Percentiles rank a stretch among this genome's conserved stretches.
These are phyloP conservation scores for Cyamopsis tetragonoloba DNA, from an alignment of 306 rosid genomes.

Conservation along the genomic window DNA sequence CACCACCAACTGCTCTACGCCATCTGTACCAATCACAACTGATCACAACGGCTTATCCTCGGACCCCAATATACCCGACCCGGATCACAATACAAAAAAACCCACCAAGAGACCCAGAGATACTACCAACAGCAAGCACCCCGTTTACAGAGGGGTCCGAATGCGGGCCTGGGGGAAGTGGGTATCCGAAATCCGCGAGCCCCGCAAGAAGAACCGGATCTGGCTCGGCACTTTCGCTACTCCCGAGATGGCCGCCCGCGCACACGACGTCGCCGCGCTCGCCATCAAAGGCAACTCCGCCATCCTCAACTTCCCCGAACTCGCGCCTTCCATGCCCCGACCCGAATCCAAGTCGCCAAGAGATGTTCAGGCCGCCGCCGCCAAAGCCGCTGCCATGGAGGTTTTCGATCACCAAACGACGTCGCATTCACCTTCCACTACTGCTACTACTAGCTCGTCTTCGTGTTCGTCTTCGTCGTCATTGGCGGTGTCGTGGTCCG, in stretches of 20 bases:
- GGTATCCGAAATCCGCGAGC: slow-evolving; percentile 99
- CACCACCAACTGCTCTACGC: too few relatives aligned
- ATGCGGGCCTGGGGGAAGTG: slow-evolving; percentile 97
- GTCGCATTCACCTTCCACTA: neutral
- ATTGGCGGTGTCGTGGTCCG: neutral
- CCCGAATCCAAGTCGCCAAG: slow-evolving; percentile 74
- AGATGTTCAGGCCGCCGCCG: slow-evolving; percentile 88
- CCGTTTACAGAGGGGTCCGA: slow-evolving; percentile 88
- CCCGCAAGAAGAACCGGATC: slow-evolving; percentile 92
- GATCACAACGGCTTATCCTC: neutral
- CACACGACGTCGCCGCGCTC: slow-evolving; percentile 92
- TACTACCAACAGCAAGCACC: slow-evolving; percentile 48
- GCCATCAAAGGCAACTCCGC: slow-evolving; percentile 81
- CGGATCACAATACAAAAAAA: slow-evolving; percentile 31
- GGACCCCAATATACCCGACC: slow-evolving; percentile 6
- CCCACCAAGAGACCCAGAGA: slow-evolving; percentile 47
- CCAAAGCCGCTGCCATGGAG: slow-evolving; percentile 85
- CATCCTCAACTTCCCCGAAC: slow-evolving; percentile 90
- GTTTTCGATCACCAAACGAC: neutral
- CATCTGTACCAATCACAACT: too few relatives aligned
- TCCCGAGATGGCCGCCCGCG: slow-evolving; percentile 96
- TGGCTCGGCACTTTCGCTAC: slow-evolving; percentile 98
- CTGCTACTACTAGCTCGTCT: neutral
- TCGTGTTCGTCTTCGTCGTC: slow-evolving; percentile 16
- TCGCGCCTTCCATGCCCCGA: slow-evolving; percentile 65